Evolutionary conservation across 352 stramenopile genomes (phyloP), one percentile per base, ranked within the genome.

Genomic region (Elongisporangium anandrum): DNA sequence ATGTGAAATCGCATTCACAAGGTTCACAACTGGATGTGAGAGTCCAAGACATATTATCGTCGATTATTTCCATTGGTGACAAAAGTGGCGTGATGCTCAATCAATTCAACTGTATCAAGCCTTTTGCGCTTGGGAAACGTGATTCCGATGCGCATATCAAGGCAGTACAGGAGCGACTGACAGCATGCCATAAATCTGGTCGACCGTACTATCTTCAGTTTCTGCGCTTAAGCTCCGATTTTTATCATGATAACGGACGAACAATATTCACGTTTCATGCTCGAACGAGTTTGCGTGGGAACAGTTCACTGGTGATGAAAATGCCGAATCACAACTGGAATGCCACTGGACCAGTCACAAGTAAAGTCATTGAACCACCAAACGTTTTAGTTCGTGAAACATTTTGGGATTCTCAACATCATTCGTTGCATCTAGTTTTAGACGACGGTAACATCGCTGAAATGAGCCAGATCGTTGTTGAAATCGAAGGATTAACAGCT

Each of bases 161-260:
- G 0, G 55, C 73, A 17, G 65, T 81, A 3, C 57, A 38, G 15
- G 69, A 73, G 41, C 60, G 62, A 23, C 51, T 84, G 6, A 24
- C 23, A 4, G 34, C 64, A 17, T 79, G 72, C 23, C 63, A 75
- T 13, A 73, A 73, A 34, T 78, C 70, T 0, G 61, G 65, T 1
- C 52, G 59, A 10, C 66, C 62, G 41, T 87, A 85, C 54, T 66
- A 69, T n/a, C 63, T 87, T 6, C 64, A 85, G 62, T 87, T 87
- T 58, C 57, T 87, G 39, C 66, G 75, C 1, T 50, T 87, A 12
- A 80, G 76, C n/a, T 78, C 77, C 20, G 73, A 79, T 54, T 85
- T 82, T 54, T 75, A 79, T 48, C 68, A 85, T 49, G 65, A 83
- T 8, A 68, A 70, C 0, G 72, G 65, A 0, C 70, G 64, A 6